These are phyloP conservation scores for Lizonia empirigonia DNA, from an alignment of 2,329 filamentous ascomycete species.

Conservation along the genomic window DNA sequence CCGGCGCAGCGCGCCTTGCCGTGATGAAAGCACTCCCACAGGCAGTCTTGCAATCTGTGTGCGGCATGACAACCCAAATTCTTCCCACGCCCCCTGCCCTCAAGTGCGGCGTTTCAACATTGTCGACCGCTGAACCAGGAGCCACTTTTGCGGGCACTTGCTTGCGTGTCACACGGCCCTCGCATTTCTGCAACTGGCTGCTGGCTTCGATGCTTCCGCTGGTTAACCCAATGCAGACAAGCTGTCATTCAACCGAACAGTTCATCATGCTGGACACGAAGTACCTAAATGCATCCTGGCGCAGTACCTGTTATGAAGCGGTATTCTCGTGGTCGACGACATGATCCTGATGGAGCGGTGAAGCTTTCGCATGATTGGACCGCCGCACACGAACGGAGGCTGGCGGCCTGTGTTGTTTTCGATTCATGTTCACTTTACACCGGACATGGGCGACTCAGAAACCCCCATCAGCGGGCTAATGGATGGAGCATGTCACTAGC, in stretches of 20 bases:
- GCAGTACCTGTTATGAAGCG: constrained; percentile 13
- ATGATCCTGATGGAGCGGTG: constrained; percentile 43
- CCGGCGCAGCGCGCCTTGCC: constrained; percentile 21
- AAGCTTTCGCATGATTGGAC: constrained; percentile 28
- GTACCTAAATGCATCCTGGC: constrained; percentile 28
- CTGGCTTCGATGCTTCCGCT: constrained; percentile 27
- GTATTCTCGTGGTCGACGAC: constrained; percentile 36
- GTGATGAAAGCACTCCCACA: constrained; percentile 34
- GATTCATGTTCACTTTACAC: constrained; percentile 17
- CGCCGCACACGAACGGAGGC: constrained; percentile 4
- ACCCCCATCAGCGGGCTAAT: constrained; percentile 14
- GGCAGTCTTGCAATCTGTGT: constrained; percentile 28
- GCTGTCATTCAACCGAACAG: constrained; percentile 33
- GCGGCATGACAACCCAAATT: constrained; percentile 37
- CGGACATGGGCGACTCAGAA: constrained; percentile 12
- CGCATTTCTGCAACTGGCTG: constrained; percentile 34
- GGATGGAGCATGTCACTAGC: constrained; percentile 7
- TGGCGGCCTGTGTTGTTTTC: constrained; percentile 7
- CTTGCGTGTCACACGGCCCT: constrained; percentile 31
- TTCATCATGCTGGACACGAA: constrained; percentile 35
- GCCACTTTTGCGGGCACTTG: constrained; percentile 21
- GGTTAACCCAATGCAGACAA: constrained; percentile 28
- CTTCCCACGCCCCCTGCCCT: constrained; percentile 38
- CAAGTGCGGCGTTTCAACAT: constrained; percentile 34
- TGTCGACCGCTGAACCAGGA: constrained; percentile 27